phyloP scores from a whole-genome alignment of 2,329 filamentous ascomycete genomes.

The Pestalotiopsis sp. region DNA sequence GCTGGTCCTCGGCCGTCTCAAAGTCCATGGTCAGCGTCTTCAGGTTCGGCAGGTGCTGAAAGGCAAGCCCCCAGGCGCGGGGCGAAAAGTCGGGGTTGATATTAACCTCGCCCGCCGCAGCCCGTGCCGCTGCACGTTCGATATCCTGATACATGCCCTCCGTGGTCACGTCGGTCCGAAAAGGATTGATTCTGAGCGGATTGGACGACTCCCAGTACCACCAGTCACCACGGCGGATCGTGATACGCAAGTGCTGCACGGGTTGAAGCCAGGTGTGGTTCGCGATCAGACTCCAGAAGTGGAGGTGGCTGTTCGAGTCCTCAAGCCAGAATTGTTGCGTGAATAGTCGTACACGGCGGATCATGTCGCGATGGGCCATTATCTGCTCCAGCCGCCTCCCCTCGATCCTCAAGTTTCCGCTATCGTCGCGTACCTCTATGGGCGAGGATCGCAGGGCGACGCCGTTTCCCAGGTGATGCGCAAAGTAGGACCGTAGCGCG shows the following conservation, averaged over 20 bases:
- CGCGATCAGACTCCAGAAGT: slow-evolving; percentile 11
- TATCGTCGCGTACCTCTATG: slow-evolving; percentile 8
- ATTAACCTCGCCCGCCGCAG: neutral
- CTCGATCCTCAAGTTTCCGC: slow-evolving; percentile 12
- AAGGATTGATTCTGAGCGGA: slow-evolving; percentile 28
- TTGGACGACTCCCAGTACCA: slow-evolving; percentile 35
- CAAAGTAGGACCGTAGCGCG: slow-evolving; percentile 18
- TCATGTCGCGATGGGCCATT: slow-evolving; percentile 16
- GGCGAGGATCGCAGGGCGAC: slow-evolving; percentile 14
- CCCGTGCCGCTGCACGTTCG: neutral
- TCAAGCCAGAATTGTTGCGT: slow-evolving; percentile 30
- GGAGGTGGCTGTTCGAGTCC: slow-evolving; percentile 9
- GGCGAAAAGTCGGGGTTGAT: slow-evolving; percentile 15
- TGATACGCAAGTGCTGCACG: slow-evolving; percentile 32
- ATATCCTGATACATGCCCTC: slow-evolving; percentile 21
- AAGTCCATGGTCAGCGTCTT: slow-evolving; percentile 26
- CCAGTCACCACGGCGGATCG: slow-evolving; percentile 38
- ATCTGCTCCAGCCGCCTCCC: slow-evolving; percentile 14
- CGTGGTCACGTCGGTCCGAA: slow-evolving; percentile 15
- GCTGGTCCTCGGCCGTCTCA: slow-evolving; percentile 24
- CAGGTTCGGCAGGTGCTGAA: slow-evolving; percentile 22
- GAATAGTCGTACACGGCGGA: slow-evolving; percentile 22
- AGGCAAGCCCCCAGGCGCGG: slow-evolving; percentile 23
- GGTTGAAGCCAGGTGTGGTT: slow-evolving; percentile 22
- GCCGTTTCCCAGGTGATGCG: slow-evolving; percentile 18